phyloP scores from a whole-genome alignment of 768 basidiomycete genomes.

The Termitomyces bulborhizus region DNA sequence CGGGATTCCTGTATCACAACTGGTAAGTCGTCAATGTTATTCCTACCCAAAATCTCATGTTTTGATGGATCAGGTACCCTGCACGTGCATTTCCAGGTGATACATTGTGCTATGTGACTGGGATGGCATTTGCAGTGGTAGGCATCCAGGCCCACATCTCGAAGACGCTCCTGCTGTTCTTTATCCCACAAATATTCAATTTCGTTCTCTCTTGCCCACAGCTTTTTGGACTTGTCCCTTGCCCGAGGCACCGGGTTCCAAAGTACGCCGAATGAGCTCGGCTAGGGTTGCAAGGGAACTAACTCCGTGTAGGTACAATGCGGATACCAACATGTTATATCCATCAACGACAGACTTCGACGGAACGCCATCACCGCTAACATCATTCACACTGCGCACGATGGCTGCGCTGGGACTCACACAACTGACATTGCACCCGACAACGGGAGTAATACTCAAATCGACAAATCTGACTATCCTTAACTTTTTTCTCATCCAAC shows the following conservation, averaged over 20 bases:
- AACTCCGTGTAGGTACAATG: constrained; percentile 53
- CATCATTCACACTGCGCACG: constrained; percentile 49
- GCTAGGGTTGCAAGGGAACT: not conserved
- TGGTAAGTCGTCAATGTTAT: constrained; percentile 51
- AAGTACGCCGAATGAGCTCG: constrained; percentile 41
- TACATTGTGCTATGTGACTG: constrained; percentile 94
- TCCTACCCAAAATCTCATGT: not conserved
- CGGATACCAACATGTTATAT: constrained; percentile 66
- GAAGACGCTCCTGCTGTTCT: constrained; percentile 94
- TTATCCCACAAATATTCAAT: constrained; percentile 97
- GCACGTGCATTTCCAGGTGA: constrained; percentile 94
- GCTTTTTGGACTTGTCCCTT: constrained; percentile 88
- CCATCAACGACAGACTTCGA: constrained; percentile 67
- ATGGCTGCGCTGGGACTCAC: constrained; percentile 64
- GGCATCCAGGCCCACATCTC: constrained; percentile 97
- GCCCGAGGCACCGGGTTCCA: constrained; percentile 92
- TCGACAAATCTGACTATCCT: constrained; percentile 89
- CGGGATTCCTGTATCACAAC: constrained; percentile 91
- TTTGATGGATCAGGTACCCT: constrained; percentile 72
- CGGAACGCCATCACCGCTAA: constrained; percentile 47
- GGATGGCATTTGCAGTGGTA: constrained; percentile 98
- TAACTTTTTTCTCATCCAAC: constrained; percentile 72
- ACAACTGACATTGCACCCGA: constrained; percentile 49
- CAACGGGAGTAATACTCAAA: constrained; percentile 53
- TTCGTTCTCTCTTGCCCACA: constrained; percentile 94